Conservation (phyloP, 2,329 filamentous ascomycete genomes). For the Phialophora chinensis region DNA sequence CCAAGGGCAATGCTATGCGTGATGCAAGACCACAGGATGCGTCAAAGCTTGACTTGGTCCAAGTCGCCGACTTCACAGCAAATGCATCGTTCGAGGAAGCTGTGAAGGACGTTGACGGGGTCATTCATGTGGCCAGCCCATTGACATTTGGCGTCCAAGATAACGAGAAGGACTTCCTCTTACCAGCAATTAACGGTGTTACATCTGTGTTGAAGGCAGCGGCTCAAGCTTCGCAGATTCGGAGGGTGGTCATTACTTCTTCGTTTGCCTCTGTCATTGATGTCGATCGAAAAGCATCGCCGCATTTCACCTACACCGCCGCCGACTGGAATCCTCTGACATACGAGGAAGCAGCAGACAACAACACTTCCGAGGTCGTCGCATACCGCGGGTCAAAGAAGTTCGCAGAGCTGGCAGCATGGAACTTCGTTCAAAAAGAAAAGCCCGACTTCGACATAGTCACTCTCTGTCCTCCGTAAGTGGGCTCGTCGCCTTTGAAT, state of each 20-base stretch:
- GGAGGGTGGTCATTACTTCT: slow-evolving; percentile 61
- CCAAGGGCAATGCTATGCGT: slow-evolving; percentile 30
- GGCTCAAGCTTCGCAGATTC: slow-evolving; percentile 51
- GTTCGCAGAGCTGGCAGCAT: slow-evolving; percentile 65
- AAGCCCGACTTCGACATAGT: slow-evolving; percentile 38
- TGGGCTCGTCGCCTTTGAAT: background rate
- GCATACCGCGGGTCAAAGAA: slow-evolving; percentile 63
- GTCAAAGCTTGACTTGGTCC: slow-evolving; percentile 44
- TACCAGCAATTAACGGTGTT: slow-evolving; percentile 64
- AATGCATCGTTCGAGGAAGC: slow-evolving; percentile 73
- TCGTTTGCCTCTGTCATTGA: slow-evolving; percentile 71
- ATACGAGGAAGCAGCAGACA: slow-evolving; percentile 48
- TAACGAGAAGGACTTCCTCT: slow-evolving; percentile 64
- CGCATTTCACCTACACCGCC: slow-evolving; percentile 44
- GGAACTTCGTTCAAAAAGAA: slow-evolving; percentile 45
- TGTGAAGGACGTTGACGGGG: slow-evolving; percentile 70
- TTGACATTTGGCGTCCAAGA: slow-evolving; percentile 75
- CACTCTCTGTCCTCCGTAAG: background rate
- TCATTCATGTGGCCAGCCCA: slow-evolving; percentile 75
- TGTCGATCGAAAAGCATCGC: slow-evolving; percentile 46
- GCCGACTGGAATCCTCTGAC: slow-evolving; percentile 52
- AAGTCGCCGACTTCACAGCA: background rate
- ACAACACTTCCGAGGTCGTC: slow-evolving; percentile 40
- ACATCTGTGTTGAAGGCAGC: slow-evolving; percentile 66
- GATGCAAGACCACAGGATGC: slow-evolving; percentile 24